A percentile compares a stretch with the other conserved stretches of the same genome.
phyloP scores from a whole-genome alignment of 176 grass and related monocot species.

The Bolboschoenus planiculmis region DNA sequence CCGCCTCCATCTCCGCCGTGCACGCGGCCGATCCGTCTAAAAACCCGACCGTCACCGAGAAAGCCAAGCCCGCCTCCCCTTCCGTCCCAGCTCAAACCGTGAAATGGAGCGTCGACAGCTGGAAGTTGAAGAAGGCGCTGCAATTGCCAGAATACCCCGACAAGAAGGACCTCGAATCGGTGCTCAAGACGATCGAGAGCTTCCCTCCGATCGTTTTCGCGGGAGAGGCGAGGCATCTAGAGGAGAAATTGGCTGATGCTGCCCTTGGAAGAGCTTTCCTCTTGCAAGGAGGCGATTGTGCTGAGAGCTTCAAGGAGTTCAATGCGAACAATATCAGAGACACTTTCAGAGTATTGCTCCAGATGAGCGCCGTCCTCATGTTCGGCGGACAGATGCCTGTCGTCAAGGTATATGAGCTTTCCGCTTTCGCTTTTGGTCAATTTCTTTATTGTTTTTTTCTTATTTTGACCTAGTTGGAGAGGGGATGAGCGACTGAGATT shows the following conservation, averaged over 20 bases:
- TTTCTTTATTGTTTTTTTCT: neutral
- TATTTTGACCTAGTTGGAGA: neutral
- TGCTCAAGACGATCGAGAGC: constrained; percentile 79
- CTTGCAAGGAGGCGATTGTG: constrained; percentile 88
- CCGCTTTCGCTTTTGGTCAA: neutral
- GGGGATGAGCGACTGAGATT: neutral
- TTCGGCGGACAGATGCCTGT: constrained; percentile 91
- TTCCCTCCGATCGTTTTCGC: constrained; percentile 93
- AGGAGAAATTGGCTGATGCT: constrained; percentile 80
- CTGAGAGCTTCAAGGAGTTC: constrained; percentile 99
- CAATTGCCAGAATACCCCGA: constrained; percentile 89
- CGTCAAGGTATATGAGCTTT: constrained; percentile 53
- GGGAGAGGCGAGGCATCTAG: constrained; percentile 75
- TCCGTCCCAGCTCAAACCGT: constrained; percentile 10
- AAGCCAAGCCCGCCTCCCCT: constrained; percentile 29
- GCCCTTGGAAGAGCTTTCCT: constrained; percentile 86
- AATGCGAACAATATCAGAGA: constrained; percentile 94
- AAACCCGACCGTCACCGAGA: constrained; percentile 33
- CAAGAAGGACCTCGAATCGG: constrained; percentile 61
- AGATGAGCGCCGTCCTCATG: constrained; percentile 98
- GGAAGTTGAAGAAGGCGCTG: constrained; percentile 77
- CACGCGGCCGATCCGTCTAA: constrained; percentile 68
- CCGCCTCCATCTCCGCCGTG: constrained; percentile 29
- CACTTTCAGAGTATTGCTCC: constrained; percentile 90
- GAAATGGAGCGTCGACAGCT: constrained; percentile 76